A percentile compares a stretch with the other conserved stretches of the same genome.
These are phyloP conservation scores for Niebla homalea DNA, from an alignment of 495 filamentous ascomycete species.

Conservation along the genomic window DNA sequence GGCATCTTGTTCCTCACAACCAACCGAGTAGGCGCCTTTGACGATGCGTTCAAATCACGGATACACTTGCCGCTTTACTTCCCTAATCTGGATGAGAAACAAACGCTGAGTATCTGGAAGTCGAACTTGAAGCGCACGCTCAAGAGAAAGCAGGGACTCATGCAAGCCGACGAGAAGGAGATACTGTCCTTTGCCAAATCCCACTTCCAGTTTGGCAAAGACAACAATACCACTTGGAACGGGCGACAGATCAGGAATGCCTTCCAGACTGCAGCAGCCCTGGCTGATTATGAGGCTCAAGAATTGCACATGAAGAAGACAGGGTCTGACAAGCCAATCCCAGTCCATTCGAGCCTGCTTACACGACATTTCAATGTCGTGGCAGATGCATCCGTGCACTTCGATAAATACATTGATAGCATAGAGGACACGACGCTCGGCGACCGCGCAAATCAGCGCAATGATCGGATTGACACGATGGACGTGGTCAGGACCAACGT, in stretches of 20 bases:
- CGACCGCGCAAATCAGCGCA: too few species aligned
- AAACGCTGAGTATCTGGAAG: constrained; percentile 3
- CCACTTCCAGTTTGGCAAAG: background rate
- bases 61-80: constrained; percentile 27
- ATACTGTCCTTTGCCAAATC: background rate
- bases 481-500: too few species aligned
- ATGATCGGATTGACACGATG: too few species aligned
- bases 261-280: constrained; percentile 28
- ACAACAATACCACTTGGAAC: constrained; percentile 23
- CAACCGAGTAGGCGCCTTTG: constrained; percentile 32
- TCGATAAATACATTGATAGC: constrained; percentile 9
- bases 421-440: too few species aligned
- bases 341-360: background rate
- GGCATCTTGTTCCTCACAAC: constrained; percentile 46
- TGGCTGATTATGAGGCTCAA: constrained; percentile 22
- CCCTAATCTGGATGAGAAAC: background rate
- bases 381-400: constrained; percentile 7
- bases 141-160: background rate
- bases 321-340: background rate
- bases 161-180: background rate
- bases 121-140: background rate
- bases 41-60: constrained; percentile 37
- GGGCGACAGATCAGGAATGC: constrained; percentile 35
- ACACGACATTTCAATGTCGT: constrained; percentile 9
- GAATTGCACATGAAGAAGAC: background rate